phyloP scores from a whole-genome alignment of 495 filamentous ascomycete genomes.

The Hyaloscypha hepaticicola region DNA sequence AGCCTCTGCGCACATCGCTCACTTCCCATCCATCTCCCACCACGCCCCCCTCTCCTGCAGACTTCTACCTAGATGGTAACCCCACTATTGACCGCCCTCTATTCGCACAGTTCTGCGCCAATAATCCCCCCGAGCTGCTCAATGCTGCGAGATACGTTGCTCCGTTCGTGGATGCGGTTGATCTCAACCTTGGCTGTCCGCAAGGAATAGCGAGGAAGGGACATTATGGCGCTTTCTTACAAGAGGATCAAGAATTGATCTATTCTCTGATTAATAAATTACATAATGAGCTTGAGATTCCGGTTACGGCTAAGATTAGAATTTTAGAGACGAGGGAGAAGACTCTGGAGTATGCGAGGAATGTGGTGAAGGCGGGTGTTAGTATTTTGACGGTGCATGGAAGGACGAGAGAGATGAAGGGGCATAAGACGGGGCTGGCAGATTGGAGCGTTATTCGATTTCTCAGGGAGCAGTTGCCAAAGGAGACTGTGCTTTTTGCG shows the following conservation, averaged over 20 bases:
- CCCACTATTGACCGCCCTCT: conserved; percentile 78
- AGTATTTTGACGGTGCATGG: conserved; percentile 94
- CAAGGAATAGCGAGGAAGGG: conserved; percentile 91
- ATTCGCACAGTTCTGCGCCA: conserved; percentile 96
- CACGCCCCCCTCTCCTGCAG: conserved; percentile 13
- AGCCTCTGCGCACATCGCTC: conserved; percentile 49
- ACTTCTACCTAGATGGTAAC: conserved; percentile 78
- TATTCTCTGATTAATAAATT: conserved; percentile 74
- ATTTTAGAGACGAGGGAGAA: conserved; percentile 84
- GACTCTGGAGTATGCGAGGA: conserved; percentile 85
- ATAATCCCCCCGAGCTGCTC: conserved; percentile 75
- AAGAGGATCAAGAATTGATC: conserved; percentile 88
- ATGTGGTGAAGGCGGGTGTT: conserved; percentile 83
- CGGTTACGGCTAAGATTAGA: conserved; percentile 93
- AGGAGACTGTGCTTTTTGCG: conserved; percentile 89
- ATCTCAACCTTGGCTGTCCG: conserved; percentile 96
- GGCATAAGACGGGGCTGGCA: conserved; percentile 89
- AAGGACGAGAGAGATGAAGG: conserved; percentile 85
- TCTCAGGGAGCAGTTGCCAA: conserved; percentile 78
- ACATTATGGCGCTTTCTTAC: conserved; percentile 90
- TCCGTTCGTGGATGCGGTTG: conserved; percentile 90
- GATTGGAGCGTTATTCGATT: conserved; percentile 86
- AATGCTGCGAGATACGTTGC: conserved; percentile 72
- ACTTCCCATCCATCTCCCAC: conserved; percentile 20
- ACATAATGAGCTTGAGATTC: conserved; percentile 64